phyloP scores from a whole-genome alignment of 2,329 filamentous ascomycete genomes.

The Dryadomyces sulphureus region DNA sequence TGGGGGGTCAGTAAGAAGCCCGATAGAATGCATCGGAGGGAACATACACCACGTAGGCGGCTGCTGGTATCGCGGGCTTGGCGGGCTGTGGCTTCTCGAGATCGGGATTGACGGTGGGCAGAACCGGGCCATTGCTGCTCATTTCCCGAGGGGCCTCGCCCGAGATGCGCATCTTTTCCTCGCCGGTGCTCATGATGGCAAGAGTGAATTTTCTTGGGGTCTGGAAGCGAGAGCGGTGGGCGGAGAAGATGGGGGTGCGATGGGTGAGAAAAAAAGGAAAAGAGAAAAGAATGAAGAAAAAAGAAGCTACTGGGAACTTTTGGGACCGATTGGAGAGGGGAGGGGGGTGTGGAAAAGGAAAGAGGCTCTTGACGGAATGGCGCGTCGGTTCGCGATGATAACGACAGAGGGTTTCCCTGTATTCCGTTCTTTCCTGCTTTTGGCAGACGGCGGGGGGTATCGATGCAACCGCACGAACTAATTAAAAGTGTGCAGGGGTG shows the following conservation, averaged over 20 bases:
- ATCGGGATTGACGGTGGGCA: slow-evolving; percentile 70
- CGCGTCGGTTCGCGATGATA: slow-evolving; percentile 2
- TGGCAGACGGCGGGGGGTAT: neutral
- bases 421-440: neutral
- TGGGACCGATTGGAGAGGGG: too few relatives aligned
- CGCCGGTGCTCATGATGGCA: slow-evolving; percentile 44
- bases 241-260: neutral
- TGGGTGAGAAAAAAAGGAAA: neutral
- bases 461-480: neutral
- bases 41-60: slow-evolving; percentile 64
- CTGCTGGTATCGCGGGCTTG: slow-evolving; percentile 56
- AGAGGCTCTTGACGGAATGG: neutral
- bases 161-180: slow-evolving; percentile 74
- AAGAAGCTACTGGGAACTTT: too few relatives aligned
- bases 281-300: neutral
- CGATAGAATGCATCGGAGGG: neutral
- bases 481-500: too few relatives aligned
- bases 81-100: slow-evolving; percentile 54
- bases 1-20: slow-evolving; percentile 19
- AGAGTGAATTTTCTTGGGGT: too few relatives aligned
- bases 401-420: neutral
- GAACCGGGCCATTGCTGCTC: slow-evolving; percentile 31
- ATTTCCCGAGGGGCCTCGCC: slow-evolving; percentile 55
- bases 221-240: neutral
- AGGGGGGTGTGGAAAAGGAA: neutral